Percentiles rank a stretch among this genome's conserved stretches.
These are phyloP conservation scores for Calonectria naviculata DNA, from an alignment of 2,329 filamentous ascomycete genomes.

Conservation along the genomic window DNA sequence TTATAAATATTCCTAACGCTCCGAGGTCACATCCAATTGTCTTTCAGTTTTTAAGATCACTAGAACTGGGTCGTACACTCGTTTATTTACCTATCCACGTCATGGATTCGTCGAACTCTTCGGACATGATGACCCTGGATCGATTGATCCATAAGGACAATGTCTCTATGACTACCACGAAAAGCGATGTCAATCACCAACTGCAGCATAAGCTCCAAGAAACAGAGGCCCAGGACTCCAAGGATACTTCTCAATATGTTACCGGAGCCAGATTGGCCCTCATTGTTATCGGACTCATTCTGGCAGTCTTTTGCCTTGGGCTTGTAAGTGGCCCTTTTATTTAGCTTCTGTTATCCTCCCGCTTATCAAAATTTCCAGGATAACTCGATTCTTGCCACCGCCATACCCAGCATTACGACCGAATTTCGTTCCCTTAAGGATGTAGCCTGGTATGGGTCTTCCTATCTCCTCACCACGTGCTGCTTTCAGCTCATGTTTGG, in stretches of 20 bases:
- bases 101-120: background rate
- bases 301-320: background rate
- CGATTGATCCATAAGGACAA: background rate
- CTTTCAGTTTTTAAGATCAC: background rate
- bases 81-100: background rate
- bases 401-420: background rate
- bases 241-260: background rate
- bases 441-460: slow-evolving; percentile 7
- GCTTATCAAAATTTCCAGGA: background rate
- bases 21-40: background rate
- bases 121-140: background rate
- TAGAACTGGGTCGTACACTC: background rate
- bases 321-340: background rate
- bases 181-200: background rate
- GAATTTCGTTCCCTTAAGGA: background rate
- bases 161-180: background rate
- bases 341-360: background rate
- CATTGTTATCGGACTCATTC: background rate
- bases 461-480: slow-evolving; percentile 4
- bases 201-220: too few species aligned
- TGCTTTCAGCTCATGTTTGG: slow-evolving; percentile 6
- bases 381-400: background rate
- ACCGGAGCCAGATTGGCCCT: background rate
- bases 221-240: background rate
- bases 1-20: background rate